Percentiles rank a stretch among this genome's conserved stretches.
phyloP scores from a whole-genome alignment of 805 yeast genomes.

The Ogataea philodendri region DNA sequence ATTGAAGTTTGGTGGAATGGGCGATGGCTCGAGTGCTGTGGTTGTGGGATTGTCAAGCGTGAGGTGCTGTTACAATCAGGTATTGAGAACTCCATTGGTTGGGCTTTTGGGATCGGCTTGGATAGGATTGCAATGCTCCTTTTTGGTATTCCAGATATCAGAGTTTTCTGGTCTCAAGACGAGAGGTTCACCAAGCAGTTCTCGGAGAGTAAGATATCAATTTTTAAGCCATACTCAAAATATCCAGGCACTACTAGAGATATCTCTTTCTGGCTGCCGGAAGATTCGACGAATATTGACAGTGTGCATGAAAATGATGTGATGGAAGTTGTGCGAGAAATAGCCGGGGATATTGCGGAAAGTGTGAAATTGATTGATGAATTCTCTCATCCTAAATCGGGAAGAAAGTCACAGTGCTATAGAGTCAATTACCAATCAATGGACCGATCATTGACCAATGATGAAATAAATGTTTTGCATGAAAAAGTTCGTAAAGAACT shows the following conservation, averaged over 20 bases:
- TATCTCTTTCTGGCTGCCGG: slow-evolving; percentile 86
- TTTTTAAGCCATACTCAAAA: slow-evolving; percentile 85
- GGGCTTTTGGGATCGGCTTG: slow-evolving; percentile 98
- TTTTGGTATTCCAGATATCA: slow-evolving; percentile 92
- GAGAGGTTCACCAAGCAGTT: slow-evolving; percentile 77
- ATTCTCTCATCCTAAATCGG: slow-evolving; percentile 81
- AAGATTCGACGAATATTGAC: slow-evolving; percentile 20
- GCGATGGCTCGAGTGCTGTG: slow-evolving; percentile 96
- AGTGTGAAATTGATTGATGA: slow-evolving; percentile 78
- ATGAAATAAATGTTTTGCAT: slow-evolving; percentile 77
- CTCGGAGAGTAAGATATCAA: slow-evolving; percentile 56
- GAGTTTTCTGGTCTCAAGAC: slow-evolving; percentile 88
- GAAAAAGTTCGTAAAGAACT: slow-evolving; percentile 60
- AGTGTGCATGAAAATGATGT: slow-evolving; percentile 80
- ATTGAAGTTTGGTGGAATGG: slow-evolving; percentile 99
- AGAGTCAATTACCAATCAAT: slow-evolving; percentile 90
- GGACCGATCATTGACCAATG: slow-evolving; percentile 88
- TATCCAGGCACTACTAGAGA: slow-evolving; percentile 87
- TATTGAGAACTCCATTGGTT: slow-evolving; percentile 66
- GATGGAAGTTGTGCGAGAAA: slow-evolving; percentile 85
- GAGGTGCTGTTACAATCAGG: slow-evolving; percentile 76
- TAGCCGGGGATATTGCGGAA: slow-evolving; percentile 87
- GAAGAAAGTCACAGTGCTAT: slow-evolving; percentile 77
- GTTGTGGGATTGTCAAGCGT: slow-evolving; percentile 87
- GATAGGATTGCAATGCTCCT: slow-evolving; percentile 95